Percentiles rank a stretch among this genome's conserved stretches.
Evolutionary conservation across 495 filamentous ascomycete genomes (phyloP).

Genomic region (Gamarada debralockiae): DNA sequence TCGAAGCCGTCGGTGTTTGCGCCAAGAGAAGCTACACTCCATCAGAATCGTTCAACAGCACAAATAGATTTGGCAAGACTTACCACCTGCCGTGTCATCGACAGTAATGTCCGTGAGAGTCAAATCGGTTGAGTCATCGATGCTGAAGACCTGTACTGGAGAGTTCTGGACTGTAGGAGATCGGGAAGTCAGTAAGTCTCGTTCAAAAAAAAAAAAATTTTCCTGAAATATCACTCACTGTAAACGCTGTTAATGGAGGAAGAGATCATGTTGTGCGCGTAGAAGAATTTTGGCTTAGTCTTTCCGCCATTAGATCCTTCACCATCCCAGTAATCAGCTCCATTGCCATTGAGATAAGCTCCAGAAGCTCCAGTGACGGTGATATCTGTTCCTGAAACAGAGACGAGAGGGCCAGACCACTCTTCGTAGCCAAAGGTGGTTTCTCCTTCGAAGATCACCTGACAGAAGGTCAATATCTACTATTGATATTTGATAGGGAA

Average conservation of each 20-base stretch:
- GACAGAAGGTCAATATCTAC: background rate
- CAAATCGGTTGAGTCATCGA: conserved; percentile 44
- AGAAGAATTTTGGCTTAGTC: conserved; percentile 51
- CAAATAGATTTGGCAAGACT: too few relatives aligned
- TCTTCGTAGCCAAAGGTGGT: conserved; percentile 42
- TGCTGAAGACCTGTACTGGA: conserved; percentile 58
- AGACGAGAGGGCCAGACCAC: conserved; percentile 43
- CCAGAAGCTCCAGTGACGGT: conserved; percentile 32
- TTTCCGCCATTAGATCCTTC: conserved; percentile 45
- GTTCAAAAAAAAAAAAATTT: too few relatives aligned
- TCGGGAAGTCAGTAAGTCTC: too few relatives aligned
- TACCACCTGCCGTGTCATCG: conserved; percentile 56
- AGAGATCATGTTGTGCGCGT: conserved; percentile 34
- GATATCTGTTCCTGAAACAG: conserved; percentile 41
- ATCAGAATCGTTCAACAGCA: background rate
- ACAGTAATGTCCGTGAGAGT: conserved; percentile 50
- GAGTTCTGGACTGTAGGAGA: conserved; percentile 55
- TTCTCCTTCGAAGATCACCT: conserved; percentile 16
- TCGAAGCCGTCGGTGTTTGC: conserved; percentile 69
- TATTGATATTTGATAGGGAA: background rate
- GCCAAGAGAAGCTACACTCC: too few relatives aligned
- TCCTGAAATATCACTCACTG: too few relatives aligned
- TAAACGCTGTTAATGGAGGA: conserved; percentile 36
- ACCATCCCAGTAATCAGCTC: conserved; percentile 48
- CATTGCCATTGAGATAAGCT: conserved; percentile 35